Conservation (phyloP, 2,329 filamentous ascomycete genomes). For the Exophiala alcalophila region DNA sequence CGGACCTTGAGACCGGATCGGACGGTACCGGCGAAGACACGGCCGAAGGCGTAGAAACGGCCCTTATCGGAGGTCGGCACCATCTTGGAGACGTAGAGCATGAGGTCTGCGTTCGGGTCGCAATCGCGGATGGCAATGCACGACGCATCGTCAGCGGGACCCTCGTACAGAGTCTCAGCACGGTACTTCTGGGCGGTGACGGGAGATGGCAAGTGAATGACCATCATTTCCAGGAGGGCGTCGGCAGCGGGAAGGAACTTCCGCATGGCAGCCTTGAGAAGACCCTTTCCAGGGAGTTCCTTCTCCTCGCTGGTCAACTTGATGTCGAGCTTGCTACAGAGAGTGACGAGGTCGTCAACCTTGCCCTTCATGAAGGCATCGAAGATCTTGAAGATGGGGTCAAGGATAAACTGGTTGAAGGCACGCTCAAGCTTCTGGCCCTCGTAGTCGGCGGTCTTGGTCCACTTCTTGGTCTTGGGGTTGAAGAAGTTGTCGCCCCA, state of each 20-base stretch:
- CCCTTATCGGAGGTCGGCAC: slow-evolving; percentile 99
- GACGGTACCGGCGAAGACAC: slow-evolving; percentile 99
- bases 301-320: slow-evolving; percentile 85
- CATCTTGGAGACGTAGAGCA: slow-evolving; percentile 99
- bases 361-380: slow-evolving; percentile 96
- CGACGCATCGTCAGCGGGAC: slow-evolving; percentile 85
- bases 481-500: slow-evolving; percentile 99
- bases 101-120: slow-evolving; percentile 95
- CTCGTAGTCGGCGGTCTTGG: slow-evolving; percentile 77
- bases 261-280: slow-evolving; percentile 97
- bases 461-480: slow-evolving; percentile 99
- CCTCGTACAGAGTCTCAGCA: slow-evolving; percentile 98
- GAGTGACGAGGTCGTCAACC: slow-evolving; percentile 79
- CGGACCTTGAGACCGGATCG: slow-evolving; percentile 98
- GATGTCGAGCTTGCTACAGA: slow-evolving; percentile 91
- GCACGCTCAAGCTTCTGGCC: slow-evolving; percentile 93
- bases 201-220: slow-evolving; percentile 96
- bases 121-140: slow-evolving; percentile 98
- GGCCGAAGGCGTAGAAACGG: slow-evolving; percentile 99
- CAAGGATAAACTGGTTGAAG: slow-evolving; percentile 99
- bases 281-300: slow-evolving; percentile 93
- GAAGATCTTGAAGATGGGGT: slow-evolving; percentile 99
- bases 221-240: slow-evolving; percentile 99
- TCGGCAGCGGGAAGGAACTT: slow-evolving; percentile 98
- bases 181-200: slow-evolving; percentile 96